These are phyloP conservation scores for Pseudofabraea citricarpa DNA, from an alignment of 2,329 filamentous ascomycete species.

Conservation along the genomic window DNA sequence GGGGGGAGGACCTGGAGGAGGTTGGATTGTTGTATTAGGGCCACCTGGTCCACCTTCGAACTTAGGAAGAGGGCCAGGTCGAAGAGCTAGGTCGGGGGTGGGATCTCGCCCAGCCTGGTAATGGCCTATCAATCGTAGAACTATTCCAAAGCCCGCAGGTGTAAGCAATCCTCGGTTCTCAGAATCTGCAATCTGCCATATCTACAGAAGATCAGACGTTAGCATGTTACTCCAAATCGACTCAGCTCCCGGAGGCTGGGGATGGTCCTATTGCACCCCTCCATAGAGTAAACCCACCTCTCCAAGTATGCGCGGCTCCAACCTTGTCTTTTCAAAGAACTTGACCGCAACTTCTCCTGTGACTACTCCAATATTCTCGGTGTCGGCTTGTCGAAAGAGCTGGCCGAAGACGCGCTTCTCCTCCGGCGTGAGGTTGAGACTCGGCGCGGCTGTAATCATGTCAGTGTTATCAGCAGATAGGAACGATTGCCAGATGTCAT, in stretches of 20 bases:
- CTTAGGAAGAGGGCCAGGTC: conserved; percentile 82
- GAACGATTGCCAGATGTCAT: too few relatives aligned
- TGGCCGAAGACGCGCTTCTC: conserved; percentile 93
- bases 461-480: too few relatives aligned
- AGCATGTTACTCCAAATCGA: not conserved
- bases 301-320: conserved; percentile 80
- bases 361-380: conserved; percentile 85
- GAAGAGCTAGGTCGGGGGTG: conserved; percentile 73
- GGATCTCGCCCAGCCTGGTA: conserved; percentile 85
- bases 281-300: conserved; percentile 54
- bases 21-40: conserved; percentile 41
- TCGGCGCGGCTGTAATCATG: conserved; percentile 46
- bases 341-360: conserved; percentile 94
- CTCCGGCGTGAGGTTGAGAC: conserved; percentile 80
- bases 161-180: conserved; percentile 95
- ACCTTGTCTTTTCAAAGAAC: conserved; percentile 94
- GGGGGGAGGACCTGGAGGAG: conserved; percentile 38
- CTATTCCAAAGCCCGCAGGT: conserved; percentile 87
- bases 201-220: conserved; percentile 44
- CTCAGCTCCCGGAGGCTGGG: too few relatives aligned
- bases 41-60: conserved; percentile 69
- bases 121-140: conserved; percentile 90
- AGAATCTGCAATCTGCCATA: conserved; percentile 98
- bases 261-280: too few relatives aligned
- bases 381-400: conserved; percentile 89